Conservation (phyloP, 202 grass and related monocot species). For the Panicum virgatum region DNA sequence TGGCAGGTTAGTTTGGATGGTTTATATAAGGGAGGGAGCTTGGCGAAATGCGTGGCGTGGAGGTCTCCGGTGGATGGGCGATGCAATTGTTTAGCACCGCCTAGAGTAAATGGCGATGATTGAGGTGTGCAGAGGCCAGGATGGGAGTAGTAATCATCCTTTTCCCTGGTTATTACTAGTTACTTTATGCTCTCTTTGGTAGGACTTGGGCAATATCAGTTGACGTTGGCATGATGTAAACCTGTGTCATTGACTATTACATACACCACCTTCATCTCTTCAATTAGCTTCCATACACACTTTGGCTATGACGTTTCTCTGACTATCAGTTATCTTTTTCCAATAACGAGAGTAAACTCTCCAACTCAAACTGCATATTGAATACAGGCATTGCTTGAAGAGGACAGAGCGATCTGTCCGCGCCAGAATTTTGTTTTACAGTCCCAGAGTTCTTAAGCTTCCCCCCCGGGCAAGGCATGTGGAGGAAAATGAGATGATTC, state of each 20-base stretch:
- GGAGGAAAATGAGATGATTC: constrained; percentile 3
- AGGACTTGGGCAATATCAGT: too few species aligned
- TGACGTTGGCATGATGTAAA: background rate
- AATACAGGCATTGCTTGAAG: background rate
- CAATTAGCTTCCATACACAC: background rate
- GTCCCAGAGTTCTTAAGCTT: background rate
- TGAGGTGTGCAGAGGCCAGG: background rate
- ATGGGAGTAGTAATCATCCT: too few species aligned
- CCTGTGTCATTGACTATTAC: background rate
- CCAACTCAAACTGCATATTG: too few species aligned
- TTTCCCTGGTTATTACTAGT: too few species aligned
- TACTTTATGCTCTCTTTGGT: too few species aligned
- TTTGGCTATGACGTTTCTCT: background rate
- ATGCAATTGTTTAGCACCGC: constrained; percentile 39
- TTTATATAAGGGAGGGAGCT: constrained; percentile 12
- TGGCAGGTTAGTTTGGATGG: background rate
- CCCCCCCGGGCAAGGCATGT: background rate
- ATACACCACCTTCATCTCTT: background rate
- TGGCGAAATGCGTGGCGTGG: background rate
- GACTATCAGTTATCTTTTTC: too few species aligned
- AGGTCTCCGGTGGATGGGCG: constrained; percentile 32
- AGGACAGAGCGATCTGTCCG: too few species aligned
- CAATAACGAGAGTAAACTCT: too few species aligned
- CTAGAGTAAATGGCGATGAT: constrained; percentile 41
- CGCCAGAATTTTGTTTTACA: background rate